Base-by-base conservation (phyloP, 257 asterid genomes). In the Rhazya stricta region DNA sequence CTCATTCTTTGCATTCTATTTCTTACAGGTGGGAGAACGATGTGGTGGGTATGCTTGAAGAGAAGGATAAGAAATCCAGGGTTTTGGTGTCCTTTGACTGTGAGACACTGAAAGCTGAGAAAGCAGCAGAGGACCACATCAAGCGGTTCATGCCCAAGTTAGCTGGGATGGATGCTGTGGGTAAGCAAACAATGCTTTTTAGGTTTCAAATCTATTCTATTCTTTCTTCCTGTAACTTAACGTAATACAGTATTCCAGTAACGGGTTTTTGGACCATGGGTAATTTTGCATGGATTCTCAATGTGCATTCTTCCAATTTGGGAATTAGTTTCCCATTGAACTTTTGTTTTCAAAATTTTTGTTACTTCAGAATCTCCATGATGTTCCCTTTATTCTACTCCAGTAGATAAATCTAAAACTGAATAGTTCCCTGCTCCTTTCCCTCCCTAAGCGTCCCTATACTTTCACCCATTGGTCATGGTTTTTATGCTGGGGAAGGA, bases 101-200 rank as follows among this genome's bases (percentile, higher is more conserved):
- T 63, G 99, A 92, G 81, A 92, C 97, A 27, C 79, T 95, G 79
- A 95, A 92, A 86, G 90, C 98, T 67, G 99, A 90, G 29, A 78
- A 88, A 81, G 94, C 89, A 74, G 99, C 98, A 12, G 96, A 91
- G 85, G 97, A 91, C 42, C 99, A 95, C 82, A 88, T 95, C 82
- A 85, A 69, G 58, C 85, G 84, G 81, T 95, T 89, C 96, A 95
- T 95, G 96, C 99, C 99, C 39, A 95, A 92, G 84, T 81, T 95
- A 84, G 87, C 86, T 7, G 97, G 98, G 82, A 81, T 87, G 89
- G 96, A 91, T 81, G 98, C 98, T 57, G 93, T 95, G 19, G 96
- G 99, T 95, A 86, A 87, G 84, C 56, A 37, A 54, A 54, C 51
- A 21, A 27, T 50, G 51, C 67, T 61, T 61, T 76, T 61, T 27